Base-by-base conservation (phyloP, 2,329 filamentous ascomycete genomes). In the Botrytis paeoniae region DNA sequence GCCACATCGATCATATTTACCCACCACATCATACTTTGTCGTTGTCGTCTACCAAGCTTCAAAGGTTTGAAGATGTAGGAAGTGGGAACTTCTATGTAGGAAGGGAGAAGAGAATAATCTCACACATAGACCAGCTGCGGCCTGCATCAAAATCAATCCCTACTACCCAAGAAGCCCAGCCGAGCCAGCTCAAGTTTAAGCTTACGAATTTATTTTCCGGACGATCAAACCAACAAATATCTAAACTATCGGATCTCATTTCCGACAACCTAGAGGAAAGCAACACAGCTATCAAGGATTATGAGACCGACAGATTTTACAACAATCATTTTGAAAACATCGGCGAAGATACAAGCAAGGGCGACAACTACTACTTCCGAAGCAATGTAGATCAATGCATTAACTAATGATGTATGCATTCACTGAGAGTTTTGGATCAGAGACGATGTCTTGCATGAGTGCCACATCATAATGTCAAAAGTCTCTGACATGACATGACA, bases 141-240 rank as follows among this genome's bases (percentile, higher is more conserved):
- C n/a, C 32, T 29, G 51, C n/a, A 39, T 39, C 51, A 25, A 54
- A 12, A 12, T 12, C 37, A 12, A 54, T 35, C 45, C 10, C 62
- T 22, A 54, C 32, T 57, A 29, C 4, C n/a, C n/a, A 37, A 48
- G 63, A 51, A 51, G 43, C 3, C 20, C 48, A n/a, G 25, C 48
- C 48, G 25, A 14, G 48, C 48, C 39, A 37, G 25, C 64, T 51
- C 48, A 66, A 65, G 64, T 39, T 54, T 54, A 54, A 54, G 25
- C 59, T 71, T 65, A 41, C n/a, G 37, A 64, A 22, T 71, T 57
- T 32, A 71, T 51, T 25, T 64, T n/a, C 69, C 43, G 41, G 41
- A 18, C 60, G 43, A 71, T 71, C 43, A 64, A 71, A 63, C 73
- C 20, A 29, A 65, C 54, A 20, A 61, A 20, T n/a, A 73, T 70